Base-by-base conservation (phyloP, 192 early-diverging fungal genomes). In the Coemansia reversa region DNA sequence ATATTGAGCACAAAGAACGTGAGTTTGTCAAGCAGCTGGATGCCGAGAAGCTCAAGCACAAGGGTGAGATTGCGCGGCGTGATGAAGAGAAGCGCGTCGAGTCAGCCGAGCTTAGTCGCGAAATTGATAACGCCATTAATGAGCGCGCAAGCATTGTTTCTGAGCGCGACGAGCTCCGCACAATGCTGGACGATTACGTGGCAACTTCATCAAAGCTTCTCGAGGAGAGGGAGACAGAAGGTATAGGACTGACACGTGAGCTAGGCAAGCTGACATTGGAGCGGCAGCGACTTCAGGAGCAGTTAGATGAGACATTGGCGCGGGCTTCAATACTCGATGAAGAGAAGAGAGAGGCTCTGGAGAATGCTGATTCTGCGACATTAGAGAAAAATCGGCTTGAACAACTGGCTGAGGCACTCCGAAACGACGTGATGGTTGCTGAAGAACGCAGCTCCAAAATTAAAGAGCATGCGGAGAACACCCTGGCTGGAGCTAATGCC, bases 121-220 rank as follows among this genome's bases (percentile, higher is more conserved):
- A 79, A 27, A 58, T 79, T n/a, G 67, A 74, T 33, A 64, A 55
- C 22, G 53, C 35, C 19, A 60, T 62, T 20, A 52, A 35, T 12
- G 76, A 79, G 67, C 76, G 70, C 4, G 52, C 58, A 3, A 48
- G 19, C 2, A 54, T 71, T 25, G 20, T 51, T 4, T 54, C 45
- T 16, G 66, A 81, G 58, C 63, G 61, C 22, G 74, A 72, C 45
- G 59, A 69, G 30, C 25, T 32, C 16, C 59, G 63, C 32, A 28
- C 59, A 14, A 72, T 60, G 53, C 60, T 81, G 12, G 74, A 81
- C 32, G 69, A 81, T n/a, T 71, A 72, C 7, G 59, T 69, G 29
- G 57, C 66, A 0, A 65, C 54, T 23, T 69, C 69, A 5, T 56
- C 66, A 18, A 63, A 57, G 47, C 51, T 74, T 28, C 33, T 72